Evolutionary conservation across 2,329 filamentous ascomycete species (phyloP), one percentile per base, ranked within the genome.

Genomic region (Penicillium sp.): DNA sequence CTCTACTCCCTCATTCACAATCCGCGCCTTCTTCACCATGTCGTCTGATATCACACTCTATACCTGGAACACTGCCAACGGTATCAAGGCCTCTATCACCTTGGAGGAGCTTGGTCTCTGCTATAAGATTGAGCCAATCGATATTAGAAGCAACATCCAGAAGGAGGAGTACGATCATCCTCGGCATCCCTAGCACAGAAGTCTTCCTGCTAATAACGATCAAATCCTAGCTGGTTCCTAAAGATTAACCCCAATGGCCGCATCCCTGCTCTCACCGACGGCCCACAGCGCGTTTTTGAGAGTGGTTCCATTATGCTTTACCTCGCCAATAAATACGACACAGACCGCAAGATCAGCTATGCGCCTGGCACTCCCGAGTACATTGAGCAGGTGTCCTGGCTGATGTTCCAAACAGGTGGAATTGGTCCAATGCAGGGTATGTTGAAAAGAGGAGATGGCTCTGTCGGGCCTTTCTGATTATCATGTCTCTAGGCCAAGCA

Each of bases 231-330:
- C 10, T 78, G 76, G 75, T 80, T 74, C 61, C 57, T 95, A 27
- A 85, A 86, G 48, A 95, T 96, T 76, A 96, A 96, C 75, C 91
- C 91, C 60, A 96, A 96, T 71, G 91, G 91, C 60, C 88, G 77
- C 35, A 78, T 79, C 49, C 77, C 76, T 16, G 77, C 76, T 16
- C 68, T 79, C 40, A 66, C 72, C 30, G 77, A 79, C 60, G 67
- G 68, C 36, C 56, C 63, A 0, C 59, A 72, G 61, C 66, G 70
- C 2, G 66, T 79, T 34, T 79, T 79, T 57, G 77, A 79, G 57
- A 74, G 73, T 43, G 76, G 74, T 7, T 69, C 75, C 1, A 75
- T 80, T 43, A 72, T 79, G 70, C 66, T 76, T 23, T 80, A 80
- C 51, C 67, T 80, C 10, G 67, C 63, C 36, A 69, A 76, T 23